A percentile compares a stretch with the other conserved stretches of the same genome.
phyloP scores from a whole-genome alignment of 2,329 filamentous ascomycete genomes.

The Cladosporium sp. region DNA sequence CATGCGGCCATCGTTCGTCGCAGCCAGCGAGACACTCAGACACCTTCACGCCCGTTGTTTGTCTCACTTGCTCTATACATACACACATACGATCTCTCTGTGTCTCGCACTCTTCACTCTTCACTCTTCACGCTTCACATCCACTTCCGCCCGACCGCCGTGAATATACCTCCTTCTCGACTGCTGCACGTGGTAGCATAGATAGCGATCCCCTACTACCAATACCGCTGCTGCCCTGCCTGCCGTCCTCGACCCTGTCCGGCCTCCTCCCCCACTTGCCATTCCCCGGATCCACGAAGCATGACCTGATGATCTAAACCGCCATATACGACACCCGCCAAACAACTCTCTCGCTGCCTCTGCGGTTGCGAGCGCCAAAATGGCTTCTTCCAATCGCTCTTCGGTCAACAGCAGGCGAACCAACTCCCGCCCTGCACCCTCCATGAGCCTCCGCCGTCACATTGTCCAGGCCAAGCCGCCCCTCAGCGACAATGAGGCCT shows the following conservation, averaged over 20 bases:
- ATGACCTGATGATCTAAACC: slow-evolving; percentile 13
- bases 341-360: not conserved
- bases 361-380: too few relatives aligned
- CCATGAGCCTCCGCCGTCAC: slow-evolving; percentile 40
- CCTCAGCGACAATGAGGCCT: slow-evolving; percentile 71
- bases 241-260: slow-evolving; percentile 5
- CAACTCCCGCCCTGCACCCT: slow-evolving; percentile 45
- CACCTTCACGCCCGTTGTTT: not conserved
- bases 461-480: slow-evolving; percentile 39
- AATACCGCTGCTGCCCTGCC: not conserved
- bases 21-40: slow-evolving; percentile 1
- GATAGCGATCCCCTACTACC: not conserved
- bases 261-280: slow-evolving; percentile 12
- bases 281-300: slow-evolving; percentile 14
- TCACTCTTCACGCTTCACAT: not conserved
- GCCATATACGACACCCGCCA: slow-evolving; percentile 1
- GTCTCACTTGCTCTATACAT: not conserved
- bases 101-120: slow-evolving; percentile 7
- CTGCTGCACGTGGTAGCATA: not conserved
- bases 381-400: slow-evolving; percentile 34
- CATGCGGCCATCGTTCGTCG: slow-evolving; percentile 3
- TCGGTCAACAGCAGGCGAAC: slow-evolving; percentile 41
- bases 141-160: not conserved
- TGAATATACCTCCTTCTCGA: not conserved
- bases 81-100: not conserved